Evolutionary conservation across 371 early-diverging fungal genomes (phyloP).

Genomic region (Cokeromyces recurvatus): DNA sequence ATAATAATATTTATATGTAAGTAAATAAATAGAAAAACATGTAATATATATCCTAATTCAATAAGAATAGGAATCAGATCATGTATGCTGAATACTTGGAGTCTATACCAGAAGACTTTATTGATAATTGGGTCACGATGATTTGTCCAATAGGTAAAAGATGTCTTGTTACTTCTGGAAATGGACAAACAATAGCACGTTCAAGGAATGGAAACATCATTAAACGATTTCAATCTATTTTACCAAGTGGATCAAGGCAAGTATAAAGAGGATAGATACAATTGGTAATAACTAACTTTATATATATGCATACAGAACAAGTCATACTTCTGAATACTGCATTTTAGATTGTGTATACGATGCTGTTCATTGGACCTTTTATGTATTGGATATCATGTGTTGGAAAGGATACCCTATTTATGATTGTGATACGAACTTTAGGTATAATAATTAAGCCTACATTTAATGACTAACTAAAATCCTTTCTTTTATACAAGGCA

Average conservation of each 20-base stretch:
- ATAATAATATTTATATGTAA: constrained; percentile 18
- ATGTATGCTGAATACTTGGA: constrained; percentile 60
- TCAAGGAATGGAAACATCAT: constrained; percentile 34
- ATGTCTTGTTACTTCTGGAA: constrained; percentile 50
- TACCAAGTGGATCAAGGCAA: constrained; percentile 53
- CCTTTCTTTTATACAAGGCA: too few relatives aligned
- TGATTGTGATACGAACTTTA: constrained; percentile 62
- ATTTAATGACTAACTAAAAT: too few relatives aligned
- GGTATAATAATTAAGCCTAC: too few relatives aligned
- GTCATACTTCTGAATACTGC: constrained; percentile 44
- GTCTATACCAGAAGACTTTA: constrained; percentile 49
- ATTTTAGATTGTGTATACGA: constrained; percentile 63
- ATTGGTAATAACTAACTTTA: background rate
- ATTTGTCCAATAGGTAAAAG: constrained; percentile 58
- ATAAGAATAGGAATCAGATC: constrained; percentile 41
- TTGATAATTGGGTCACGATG: constrained; percentile 46
- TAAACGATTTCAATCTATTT: constrained; percentile 47
- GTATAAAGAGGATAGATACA: background rate
- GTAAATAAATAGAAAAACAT: too few relatives aligned
- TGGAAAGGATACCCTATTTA: constrained; percentile 62
- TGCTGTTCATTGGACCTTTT: constrained; percentile 50
- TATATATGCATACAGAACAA: background rate
- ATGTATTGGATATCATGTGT: constrained; percentile 61
- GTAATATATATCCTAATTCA: background rate
- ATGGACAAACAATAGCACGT: constrained; percentile 34